Evolutionary conservation across 257 asterid species (phyloP).

Genomic region (Jaltomata sinuosa): DNA sequence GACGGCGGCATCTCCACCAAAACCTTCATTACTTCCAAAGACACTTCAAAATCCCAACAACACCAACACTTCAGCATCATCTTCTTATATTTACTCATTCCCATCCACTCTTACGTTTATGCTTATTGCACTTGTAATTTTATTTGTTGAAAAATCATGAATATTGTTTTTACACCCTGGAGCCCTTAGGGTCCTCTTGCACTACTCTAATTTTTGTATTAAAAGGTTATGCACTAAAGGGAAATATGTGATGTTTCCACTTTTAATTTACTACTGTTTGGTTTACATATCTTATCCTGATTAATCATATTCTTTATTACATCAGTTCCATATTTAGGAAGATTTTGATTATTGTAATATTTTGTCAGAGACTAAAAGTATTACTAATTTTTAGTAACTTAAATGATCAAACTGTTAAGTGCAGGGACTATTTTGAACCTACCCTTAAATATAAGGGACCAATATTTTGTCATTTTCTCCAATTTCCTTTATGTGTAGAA

Average conservation of each 20-base stretch:
- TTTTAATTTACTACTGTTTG: background rate
- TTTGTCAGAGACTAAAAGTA: no score
- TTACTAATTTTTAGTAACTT: no score
- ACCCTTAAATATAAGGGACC: no score
- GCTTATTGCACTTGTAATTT: conserved; percentile 14
- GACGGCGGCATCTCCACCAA: conserved; percentile 35
- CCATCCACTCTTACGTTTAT: conserved; percentile 14
- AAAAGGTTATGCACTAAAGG: background rate
- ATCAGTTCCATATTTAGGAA: no score
- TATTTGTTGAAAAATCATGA: background rate
- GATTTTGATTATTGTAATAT: no score
- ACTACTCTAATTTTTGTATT: background rate
- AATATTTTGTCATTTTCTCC: no score
- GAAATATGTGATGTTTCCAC: background rate
- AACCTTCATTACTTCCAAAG: conserved; percentile 26
- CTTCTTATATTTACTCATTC: conserved; percentile 9
- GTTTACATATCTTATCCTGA: background rate
- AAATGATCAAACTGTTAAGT: no score
- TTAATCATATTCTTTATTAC: background rate
- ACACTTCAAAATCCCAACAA: conserved; percentile 19
- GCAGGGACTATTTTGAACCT: no score
- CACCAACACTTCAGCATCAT: conserved; percentile 23
- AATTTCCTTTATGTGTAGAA: no score
- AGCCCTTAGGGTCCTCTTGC: background rate
- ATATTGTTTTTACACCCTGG: background rate